Base-by-base conservation (phyloP, 1,139 yeast genomes). In the Zhuliangozyma blackwelliae region DNA sequence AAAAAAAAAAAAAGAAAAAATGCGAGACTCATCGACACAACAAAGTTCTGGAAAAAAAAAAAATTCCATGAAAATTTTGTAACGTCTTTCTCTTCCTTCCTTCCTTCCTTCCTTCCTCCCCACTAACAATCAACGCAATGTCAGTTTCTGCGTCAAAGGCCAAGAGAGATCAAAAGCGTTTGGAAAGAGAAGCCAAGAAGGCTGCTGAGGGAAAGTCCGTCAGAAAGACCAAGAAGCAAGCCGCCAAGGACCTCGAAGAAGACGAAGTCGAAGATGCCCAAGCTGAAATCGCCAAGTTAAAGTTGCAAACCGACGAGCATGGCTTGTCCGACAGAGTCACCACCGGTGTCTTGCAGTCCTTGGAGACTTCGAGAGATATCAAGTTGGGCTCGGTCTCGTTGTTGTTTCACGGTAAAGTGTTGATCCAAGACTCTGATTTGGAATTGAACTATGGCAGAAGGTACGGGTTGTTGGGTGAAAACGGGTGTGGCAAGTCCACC, bases 401-500 rank as follows among this genome's bases (percentile, higher is more conserved):
- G 54, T 78, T 89, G 51, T 92, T 92, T 82, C 98, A 92, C 68
- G 99, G 99, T 72, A 92, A 90, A 61, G 97, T 92, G 40, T 72
- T 92, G 60, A 76, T 92, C 53, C 96, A 88, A 67, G 98, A 92
- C 65, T 82, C 97, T 31, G 75, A 75, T 34, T 68, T 92, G 53
- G 98, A 92, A 72, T 79, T 92, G 69, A 94, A 92, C 70, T 90
- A 81, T 65, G 98, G 98, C 59, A 87, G 97, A 71, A 82, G 96
- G 66, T 92, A 94, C 61, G 96, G 96, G 68, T 76, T 92, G 49
- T 75, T 94, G 54, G 99, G 99, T 60, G 97, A 90, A 68, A 92
- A 92, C 65, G 99, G 99, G 47, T 92, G 98, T 72, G 99, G 99
- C 72, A 92, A 92, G 67, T 89, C 97, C 31, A 92, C 99, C 25